Percentiles rank a stretch among this genome's conserved stretches.
phyloP scores from a whole-genome alignment of 257 asterid species.

The Agastache rugosa region DNA sequence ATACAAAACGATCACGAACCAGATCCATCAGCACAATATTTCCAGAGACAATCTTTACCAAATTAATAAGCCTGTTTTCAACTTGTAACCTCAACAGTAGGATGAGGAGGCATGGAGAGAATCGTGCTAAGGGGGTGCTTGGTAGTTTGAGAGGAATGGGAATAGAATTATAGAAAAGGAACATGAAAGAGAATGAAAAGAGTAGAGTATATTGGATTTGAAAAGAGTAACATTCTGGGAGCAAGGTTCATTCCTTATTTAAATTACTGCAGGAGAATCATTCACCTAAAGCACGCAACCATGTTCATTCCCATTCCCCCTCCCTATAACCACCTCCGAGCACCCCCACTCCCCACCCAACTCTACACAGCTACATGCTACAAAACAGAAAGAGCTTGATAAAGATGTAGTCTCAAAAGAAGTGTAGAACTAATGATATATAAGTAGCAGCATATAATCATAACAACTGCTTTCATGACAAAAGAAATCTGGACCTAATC shows the following conservation, averaged over 20 bases:
- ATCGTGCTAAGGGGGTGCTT: background rate
- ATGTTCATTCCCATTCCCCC: background rate
- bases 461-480: slow-evolving; percentile 6
- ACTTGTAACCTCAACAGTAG: background rate
- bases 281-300: background rate
- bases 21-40: background rate
- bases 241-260: no score
- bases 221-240: background rate
- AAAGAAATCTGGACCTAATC: slow-evolving; percentile 14
- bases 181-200: background rate
- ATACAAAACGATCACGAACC: background rate
- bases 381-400: background rate
- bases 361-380: no score
- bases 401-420: slow-evolving; percentile 17
- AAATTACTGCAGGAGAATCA: no score
- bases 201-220: background rate
- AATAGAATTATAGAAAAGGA: background rate
- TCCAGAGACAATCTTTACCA: background rate
- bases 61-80: background rate
- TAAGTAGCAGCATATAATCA: slow-evolving; percentile 10
- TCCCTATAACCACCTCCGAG: background rate
- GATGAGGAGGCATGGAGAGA: slow-evolving; percentile 1
- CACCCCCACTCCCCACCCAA: no score
- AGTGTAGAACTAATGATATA: slow-evolving; percentile 11
- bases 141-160: slow-evolving; percentile 1